Evolutionary conservation across 352 stramenopile genomes (phyloP).

Genomic region (Phytophthora cactorum): DNA sequence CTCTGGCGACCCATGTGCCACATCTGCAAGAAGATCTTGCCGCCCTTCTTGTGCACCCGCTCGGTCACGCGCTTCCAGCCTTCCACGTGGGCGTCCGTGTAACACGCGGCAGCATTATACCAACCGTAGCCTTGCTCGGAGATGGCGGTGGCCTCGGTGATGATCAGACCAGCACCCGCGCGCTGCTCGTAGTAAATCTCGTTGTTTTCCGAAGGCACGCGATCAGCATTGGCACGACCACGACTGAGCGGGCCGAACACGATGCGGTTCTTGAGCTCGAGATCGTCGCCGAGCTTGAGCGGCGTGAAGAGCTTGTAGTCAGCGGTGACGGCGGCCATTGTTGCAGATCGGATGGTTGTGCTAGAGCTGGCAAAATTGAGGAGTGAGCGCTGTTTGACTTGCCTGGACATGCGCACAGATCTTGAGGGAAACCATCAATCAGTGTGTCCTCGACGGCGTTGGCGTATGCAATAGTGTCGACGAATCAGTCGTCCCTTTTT

Average conservation of each 20-base stretch:
- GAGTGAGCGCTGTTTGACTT: constrained; percentile 10
- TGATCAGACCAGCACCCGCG: constrained; percentile 27
- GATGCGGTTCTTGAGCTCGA: constrained; percentile 35
- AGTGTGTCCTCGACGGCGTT: not conserved
- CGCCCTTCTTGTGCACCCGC: constrained; percentile 26
- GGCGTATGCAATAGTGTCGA: not conserved
- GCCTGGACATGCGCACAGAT: not conserved
- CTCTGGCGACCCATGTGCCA: constrained; percentile 30
- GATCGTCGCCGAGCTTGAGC: constrained; percentile 39
- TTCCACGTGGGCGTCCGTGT: constrained; percentile 25
- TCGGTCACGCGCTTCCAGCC: constrained; percentile 33
- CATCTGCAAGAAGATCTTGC: constrained; percentile 32
- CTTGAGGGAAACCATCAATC: not conserved
- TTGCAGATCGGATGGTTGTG: constrained; percentile 2
- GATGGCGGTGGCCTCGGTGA: constrained; percentile 20
- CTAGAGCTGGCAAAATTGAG: constrained; percentile 13
- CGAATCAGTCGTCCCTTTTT: not conserved
- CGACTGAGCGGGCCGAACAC: constrained; percentile 28
- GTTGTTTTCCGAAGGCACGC: constrained; percentile 28
- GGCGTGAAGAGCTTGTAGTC: constrained; percentile 50
- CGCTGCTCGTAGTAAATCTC: constrained; percentile 32
- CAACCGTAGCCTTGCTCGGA: constrained; percentile 31
- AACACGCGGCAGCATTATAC: constrained; percentile 21
- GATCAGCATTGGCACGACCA: constrained; percentile 25
- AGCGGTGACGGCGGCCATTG: constrained; percentile 21